Evolutionary conservation across 1,284 basidiomycete genomes (phyloP).

Genomic region (Sphaerobolus stellatus): DNA sequence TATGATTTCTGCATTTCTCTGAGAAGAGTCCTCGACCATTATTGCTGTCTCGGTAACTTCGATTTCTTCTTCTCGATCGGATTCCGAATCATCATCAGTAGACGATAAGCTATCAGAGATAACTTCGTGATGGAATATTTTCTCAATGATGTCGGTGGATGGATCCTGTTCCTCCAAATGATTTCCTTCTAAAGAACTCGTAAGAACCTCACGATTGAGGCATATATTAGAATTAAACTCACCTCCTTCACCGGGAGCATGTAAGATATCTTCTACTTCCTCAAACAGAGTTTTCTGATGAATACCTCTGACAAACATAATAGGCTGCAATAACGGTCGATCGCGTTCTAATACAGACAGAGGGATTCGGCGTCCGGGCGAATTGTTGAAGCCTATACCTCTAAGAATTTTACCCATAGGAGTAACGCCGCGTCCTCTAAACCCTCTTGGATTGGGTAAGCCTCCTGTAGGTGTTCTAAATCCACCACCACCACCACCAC

Average conservation of each 20-base stretch:
- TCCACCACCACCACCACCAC: too few relatives aligned
- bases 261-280: constrained; percentile 64
- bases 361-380: constrained; percentile 32
- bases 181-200: constrained; percentile 13
- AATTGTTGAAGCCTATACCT: constrained; percentile 4
- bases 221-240: constrained; percentile 37
- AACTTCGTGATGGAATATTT: constrained; percentile 3
- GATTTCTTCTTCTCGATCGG: constrained; percentile 41
- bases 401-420: constrained; percentile 5
- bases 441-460: background rate
- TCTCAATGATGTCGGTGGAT: background rate
- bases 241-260: constrained; percentile 51
- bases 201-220: constrained; percentile 4
- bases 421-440: too few relatives aligned
- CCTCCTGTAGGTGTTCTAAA: background rate
- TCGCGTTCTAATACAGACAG: constrained; percentile 58
- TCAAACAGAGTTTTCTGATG: constrained; percentile 58
- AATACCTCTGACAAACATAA: constrained; percentile 64
- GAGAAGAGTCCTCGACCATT: constrained; percentile 37
- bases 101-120: constrained; percentile 7
- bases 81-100: constrained; percentile 1
- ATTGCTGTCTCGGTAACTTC: constrained; percentile 52
- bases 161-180: constrained; percentile 12
- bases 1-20: constrained; percentile 51
- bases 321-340: constrained; percentile 59